Percentiles rank a stretch among this genome's conserved stretches.
phyloP scores from a whole-genome alignment of 345 rosid genomes.

The Limnanthes douglasii region DNA sequence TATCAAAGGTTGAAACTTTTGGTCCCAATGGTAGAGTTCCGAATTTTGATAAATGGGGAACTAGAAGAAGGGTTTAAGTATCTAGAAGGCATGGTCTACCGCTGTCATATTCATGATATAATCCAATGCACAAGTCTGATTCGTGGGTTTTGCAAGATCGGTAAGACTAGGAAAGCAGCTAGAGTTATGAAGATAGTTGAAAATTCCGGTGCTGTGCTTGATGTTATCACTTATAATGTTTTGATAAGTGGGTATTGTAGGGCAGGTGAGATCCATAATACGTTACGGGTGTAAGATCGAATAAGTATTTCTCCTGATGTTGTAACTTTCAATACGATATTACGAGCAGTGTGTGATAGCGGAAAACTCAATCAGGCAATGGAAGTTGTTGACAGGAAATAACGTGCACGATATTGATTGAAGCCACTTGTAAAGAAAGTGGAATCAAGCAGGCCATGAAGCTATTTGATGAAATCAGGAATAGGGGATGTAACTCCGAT shows the following conservation, averaged over 20 bases:
- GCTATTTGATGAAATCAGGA: conserved; percentile 82
- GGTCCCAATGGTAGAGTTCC: conserved; percentile 29
- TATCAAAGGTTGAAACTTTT: conserved; percentile 24
- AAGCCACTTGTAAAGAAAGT: conserved; percentile 69
- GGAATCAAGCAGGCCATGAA: conserved; percentile 82
- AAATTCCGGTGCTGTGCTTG: conserved; percentile 60
- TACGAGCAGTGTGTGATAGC: conserved; percentile 55
- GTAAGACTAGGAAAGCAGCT: conserved; percentile 55
- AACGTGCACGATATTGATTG: conserved; percentile 70
- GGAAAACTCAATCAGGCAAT: conserved; percentile 69
- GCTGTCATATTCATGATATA: conserved; percentile 57
- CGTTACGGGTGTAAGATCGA: conserved; percentile 40
- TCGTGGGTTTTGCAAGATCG: conserved; percentile 58
- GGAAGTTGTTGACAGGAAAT: conserved; percentile 60
- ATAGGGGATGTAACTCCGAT: conserved; percentile 64
- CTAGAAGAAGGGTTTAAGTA: conserved; percentile 50
- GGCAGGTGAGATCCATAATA: conserved; percentile 62
- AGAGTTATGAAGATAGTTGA: conserved; percentile 65
- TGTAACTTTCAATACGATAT: conserved; percentile 68
- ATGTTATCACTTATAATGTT: conserved; percentile 69
- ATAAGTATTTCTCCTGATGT: conserved; percentile 80
- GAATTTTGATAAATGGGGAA: conserved; percentile 28
- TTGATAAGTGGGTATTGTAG: conserved; percentile 74
- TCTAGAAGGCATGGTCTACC: conserved; percentile 69
- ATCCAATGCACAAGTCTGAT: conserved; percentile 65